Evolutionary conservation across 345 rosid species (phyloP).

Genomic region (Populus tremula): DNA sequence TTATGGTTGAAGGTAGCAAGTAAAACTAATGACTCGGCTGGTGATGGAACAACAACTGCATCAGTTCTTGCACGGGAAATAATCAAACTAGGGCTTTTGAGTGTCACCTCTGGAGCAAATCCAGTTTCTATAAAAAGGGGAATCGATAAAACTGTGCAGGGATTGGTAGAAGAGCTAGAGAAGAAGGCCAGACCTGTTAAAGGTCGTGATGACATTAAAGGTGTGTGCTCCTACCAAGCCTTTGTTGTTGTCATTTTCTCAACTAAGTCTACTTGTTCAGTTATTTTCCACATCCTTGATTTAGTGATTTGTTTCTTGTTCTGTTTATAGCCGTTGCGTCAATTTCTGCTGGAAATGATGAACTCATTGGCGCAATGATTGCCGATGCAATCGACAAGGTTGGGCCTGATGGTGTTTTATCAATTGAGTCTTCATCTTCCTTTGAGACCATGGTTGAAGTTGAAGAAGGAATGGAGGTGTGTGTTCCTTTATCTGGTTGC

Average conservation of each 20-base stretch:
- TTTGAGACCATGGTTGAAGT: constrained; percentile 95
- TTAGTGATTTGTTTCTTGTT: neutral
- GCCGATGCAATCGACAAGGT: constrained; percentile 99
- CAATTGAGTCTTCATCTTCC: constrained; percentile 96
- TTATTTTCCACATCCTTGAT: neutral
- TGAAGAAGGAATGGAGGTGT: constrained; percentile 98
- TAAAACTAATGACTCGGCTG: constrained; percentile 96
- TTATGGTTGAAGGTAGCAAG: constrained; percentile 70
- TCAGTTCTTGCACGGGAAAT: constrained; percentile 91
- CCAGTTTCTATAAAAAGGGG: constrained; percentile 90
- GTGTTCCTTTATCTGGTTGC: neutral
- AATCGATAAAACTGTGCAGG: constrained; percentile 79
- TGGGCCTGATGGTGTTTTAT: constrained; percentile 98
- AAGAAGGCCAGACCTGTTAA: constrained; percentile 79
- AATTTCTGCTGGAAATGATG: constrained; percentile 96
- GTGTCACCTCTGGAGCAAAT: constrained; percentile 96
- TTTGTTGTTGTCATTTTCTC: neutral
- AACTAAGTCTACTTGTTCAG: neutral
- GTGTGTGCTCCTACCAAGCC: constrained; percentile 24
- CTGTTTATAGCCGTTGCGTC: constrained; percentile 68
- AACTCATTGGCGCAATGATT: constrained; percentile 86
- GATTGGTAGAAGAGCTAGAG: constrained; percentile 75
- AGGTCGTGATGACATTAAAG: constrained; percentile 87
- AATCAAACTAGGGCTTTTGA: constrained; percentile 75
- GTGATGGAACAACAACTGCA: constrained; percentile 98